A percentile compares a stretch with the other conserved stretches of the same genome.
Evolutionary conservation across 129 eudicot genomes (phyloP).

Genomic region (Arctium minus): DNA sequence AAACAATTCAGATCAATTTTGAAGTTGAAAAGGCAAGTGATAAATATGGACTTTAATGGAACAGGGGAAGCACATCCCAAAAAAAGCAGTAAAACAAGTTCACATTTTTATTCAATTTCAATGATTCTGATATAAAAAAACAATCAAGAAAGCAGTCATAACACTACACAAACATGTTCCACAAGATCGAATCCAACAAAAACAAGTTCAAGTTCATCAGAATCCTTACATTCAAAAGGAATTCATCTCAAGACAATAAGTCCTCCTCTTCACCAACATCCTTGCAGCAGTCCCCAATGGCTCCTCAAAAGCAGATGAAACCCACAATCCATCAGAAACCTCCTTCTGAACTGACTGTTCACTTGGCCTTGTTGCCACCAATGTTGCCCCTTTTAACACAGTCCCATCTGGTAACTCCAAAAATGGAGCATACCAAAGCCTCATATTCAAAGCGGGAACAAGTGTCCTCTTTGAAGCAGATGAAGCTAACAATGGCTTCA

Average conservation of each 20-base stretch:
- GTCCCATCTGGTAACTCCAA: constrained; percentile 64
- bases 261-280: constrained; percentile 87
- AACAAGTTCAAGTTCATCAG: background rate
- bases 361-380: constrained; percentile 84
- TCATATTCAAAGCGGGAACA: constrained; percentile 67
- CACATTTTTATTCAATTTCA: no score
- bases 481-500: constrained; percentile 69
- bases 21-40: no score
- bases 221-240: constrained; percentile 34
- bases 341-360: constrained; percentile 63
- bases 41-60: no score
- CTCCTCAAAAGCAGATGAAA: constrained; percentile 69
- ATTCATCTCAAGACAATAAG: constrained; percentile 84
- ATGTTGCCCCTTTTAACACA: constrained; percentile 72
- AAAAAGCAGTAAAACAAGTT: no score
- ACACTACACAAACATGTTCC: background rate
- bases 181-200: background rate
- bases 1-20: no score
- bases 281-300: constrained; percentile 78
- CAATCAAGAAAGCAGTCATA: background rate
- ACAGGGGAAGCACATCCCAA: no score
- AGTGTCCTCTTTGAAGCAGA: constrained; percentile 59
- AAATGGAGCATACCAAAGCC: constrained; percentile 71
- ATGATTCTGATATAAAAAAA: background rate
- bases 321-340: constrained; percentile 61